Percentiles rank a stretch among this genome's conserved stretches.
Evolutionary conservation across 1,284 basidiomycete species (phyloP).

Genomic region (Anthracocystis setariae): DNA sequence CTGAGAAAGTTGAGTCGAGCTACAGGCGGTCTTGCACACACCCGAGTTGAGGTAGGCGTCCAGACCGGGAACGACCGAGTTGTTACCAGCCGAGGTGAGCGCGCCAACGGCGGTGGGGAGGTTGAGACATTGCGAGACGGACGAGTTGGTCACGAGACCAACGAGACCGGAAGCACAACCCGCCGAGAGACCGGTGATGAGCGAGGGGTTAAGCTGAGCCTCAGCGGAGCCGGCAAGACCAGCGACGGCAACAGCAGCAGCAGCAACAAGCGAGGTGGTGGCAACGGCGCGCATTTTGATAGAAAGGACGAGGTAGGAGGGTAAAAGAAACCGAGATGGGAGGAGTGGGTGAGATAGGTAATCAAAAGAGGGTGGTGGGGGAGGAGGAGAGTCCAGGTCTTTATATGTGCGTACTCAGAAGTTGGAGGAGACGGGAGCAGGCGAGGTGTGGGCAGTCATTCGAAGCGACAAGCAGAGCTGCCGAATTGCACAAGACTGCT

Average conservation of each 20-base stretch:
- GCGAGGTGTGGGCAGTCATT: too few species aligned
- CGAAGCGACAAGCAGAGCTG: too few species aligned
- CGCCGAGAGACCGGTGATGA: slow-evolving; percentile 43
- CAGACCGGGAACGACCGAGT: slow-evolving; percentile 31
- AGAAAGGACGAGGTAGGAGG: background rate
- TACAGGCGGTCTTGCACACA: slow-evolving; percentile 21
- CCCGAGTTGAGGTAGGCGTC: slow-evolving; percentile 42
- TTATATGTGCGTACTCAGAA: background rate
- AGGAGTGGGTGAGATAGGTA: background rate
- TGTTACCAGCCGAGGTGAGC: slow-evolving; percentile 29
- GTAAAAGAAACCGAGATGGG: background rate
- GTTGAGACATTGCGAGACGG: slow-evolving; percentile 36
- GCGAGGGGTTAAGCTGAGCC: slow-evolving; percentile 44
- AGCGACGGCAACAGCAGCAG: slow-evolving; percentile 15
- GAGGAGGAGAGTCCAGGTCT: background rate
- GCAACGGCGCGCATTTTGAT: slow-evolving; percentile 24
- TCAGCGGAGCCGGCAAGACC: slow-evolving; percentile 13
- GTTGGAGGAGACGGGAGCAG: background rate
- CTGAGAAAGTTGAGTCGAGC: slow-evolving; percentile 12
- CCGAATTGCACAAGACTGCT: too few species aligned
- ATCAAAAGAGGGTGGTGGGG: background rate
- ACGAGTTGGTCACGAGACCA: slow-evolving; percentile 34
- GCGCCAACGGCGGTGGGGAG: slow-evolving; percentile 38
- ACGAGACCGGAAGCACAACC: slow-evolving; percentile 27
- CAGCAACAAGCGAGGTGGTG: slow-evolving; percentile 17